These are phyloP conservation scores for Cordyceps tenuipes DNA, from an alignment of 2,329 filamentous ascomycete genomes.

Conservation along the genomic window DNA sequence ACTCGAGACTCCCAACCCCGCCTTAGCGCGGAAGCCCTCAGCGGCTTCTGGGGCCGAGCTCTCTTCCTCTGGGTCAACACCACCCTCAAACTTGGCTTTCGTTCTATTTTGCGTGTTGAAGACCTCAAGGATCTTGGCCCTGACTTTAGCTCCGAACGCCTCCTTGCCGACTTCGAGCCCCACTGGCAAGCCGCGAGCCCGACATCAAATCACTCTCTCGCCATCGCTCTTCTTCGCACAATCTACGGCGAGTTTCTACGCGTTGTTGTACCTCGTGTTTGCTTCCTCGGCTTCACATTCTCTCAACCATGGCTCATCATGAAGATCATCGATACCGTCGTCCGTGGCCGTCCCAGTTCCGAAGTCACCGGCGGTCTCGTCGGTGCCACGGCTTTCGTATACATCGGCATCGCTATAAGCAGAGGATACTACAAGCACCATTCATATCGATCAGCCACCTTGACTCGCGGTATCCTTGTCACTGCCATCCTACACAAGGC, in stretches of 20 bases:
- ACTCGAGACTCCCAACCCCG: slow-evolving; percentile 4
- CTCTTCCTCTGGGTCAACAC: slow-evolving; percentile 12
- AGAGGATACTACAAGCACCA: slow-evolving; percentile 10
- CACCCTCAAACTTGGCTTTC: slow-evolving; percentile 7
- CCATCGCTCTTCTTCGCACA: neutral
- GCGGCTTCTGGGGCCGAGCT: slow-evolving; percentile 15
- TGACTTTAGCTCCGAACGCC: slow-evolving; percentile 6
- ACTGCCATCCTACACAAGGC: slow-evolving; percentile 8
- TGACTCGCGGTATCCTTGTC: slow-evolving; percentile 8
- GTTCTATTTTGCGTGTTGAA: slow-evolving; percentile 2
- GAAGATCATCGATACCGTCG: neutral
- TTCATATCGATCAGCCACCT: slow-evolving; percentile 5
- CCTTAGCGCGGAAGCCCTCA: slow-evolving; percentile 17
- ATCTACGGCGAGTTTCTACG: slow-evolving; percentile 6
- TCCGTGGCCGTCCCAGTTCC: neutral
- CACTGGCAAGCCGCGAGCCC: slow-evolving; percentile 2
- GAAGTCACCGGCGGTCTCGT: slow-evolving; percentile 2
- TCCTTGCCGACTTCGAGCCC: neutral
- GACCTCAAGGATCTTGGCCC: slow-evolving; percentile 9
- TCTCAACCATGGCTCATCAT: slow-evolving; percentile 7
- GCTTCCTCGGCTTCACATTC: slow-evolving; percentile 9
- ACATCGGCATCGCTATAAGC: slow-evolving; percentile 8
- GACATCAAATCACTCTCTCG: slow-evolving; percentile 7
- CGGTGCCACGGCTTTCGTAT: slow-evolving; percentile 8
- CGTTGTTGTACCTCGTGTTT: slow-evolving; percentile 4